phyloP scores from a whole-genome alignment of 73 alveolate genomes.

The Strombidium stylifer region DNA sequence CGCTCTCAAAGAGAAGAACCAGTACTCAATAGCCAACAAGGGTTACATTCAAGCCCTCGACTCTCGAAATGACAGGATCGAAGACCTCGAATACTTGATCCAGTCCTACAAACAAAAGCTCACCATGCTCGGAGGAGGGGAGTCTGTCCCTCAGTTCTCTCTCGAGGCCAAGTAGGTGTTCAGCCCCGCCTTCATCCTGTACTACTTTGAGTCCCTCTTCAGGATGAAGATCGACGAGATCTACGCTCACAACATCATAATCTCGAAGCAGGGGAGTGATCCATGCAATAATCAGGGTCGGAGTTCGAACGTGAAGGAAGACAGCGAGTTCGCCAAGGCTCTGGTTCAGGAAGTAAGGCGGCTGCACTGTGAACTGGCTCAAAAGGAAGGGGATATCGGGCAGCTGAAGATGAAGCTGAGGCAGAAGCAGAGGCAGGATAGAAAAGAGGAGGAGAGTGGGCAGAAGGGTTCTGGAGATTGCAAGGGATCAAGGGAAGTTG shows the following conservation, averaged over 20 bases:
- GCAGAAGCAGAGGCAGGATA: neutral
- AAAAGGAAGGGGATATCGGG: slow-evolving; percentile 12
- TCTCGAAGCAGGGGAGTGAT: slow-evolving; percentile 11
- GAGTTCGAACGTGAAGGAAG: neutral
- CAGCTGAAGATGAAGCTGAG: neutral
- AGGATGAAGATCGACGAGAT: slow-evolving; percentile 7
- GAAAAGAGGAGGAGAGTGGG: no score
- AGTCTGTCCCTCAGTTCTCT: slow-evolving; percentile 7
- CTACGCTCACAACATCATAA: slow-evolving; percentile 34
- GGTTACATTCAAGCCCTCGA: slow-evolving; percentile 13
- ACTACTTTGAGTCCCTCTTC: slow-evolving; percentile 18
- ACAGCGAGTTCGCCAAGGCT: neutral
- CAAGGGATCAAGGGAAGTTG: neutral
- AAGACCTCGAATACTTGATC: slow-evolving; percentile 39
- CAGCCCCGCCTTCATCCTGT: no score
- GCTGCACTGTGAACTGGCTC: neutral
- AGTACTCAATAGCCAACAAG: neutral
- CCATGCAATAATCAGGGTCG: neutral
- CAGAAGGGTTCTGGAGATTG: no score
- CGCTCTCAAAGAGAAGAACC: slow-evolving; percentile 5
- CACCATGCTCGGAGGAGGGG: no score
- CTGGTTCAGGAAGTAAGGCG: slow-evolving; percentile 11
- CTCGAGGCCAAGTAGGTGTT: slow-evolving; percentile 15
- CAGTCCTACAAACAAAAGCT: no score
- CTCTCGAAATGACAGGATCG: slow-evolving; percentile 6